Evolutionary conservation across 2,329 filamentous ascomycete genomes (phyloP), one percentile per base, ranked within the genome.

Genomic region (Aspergillus hortae): DNA sequence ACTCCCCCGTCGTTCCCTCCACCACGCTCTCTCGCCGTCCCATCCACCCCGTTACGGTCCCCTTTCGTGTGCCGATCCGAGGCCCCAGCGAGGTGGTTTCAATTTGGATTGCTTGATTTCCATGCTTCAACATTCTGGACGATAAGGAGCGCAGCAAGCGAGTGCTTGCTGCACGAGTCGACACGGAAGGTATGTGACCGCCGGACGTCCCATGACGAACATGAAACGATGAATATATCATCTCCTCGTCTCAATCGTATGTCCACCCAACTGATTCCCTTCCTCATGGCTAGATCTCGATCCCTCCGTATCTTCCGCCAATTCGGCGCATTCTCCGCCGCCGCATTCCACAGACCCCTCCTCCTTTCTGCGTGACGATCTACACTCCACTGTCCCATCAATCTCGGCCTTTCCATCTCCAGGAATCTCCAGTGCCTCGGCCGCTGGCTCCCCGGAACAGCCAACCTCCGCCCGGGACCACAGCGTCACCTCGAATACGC

Each of bases 91-190:
- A 65, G 59, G 59, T 64, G 57, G 51, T 63, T 58, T 60, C 57
- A 55, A 59, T 62, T 52, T 61, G 55, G 40, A 48, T 54, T 54
- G 59, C 62, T 64, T 66, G 62, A 68, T 66, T 74, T 72, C 70
- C 70, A 74, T 74, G 72, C 70, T 70, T 72, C 71, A 73, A 68
- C 62, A 73, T 74, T 74, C 65, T 70, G 67, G 65, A 65, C 63
- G 58, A 68, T 73, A 74, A 70, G 59, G 63, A 66, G 65, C 70
- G 73, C 73, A 68, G 72, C 72, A 74, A 74, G 73, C 72, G 68
- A 69, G 68, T 70, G 73, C 72, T 75, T 74, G 72, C 72, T 73
- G 71, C 71, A 69, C 66, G 66, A 69, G 70, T 71, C 71, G 69
- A 74, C 65, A 73, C 72, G 72, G 73, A 74, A 72, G 68, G 73